A percentile compares a stretch with the other conserved stretches of the same genome.
Conservation (phyloP, 345 rosid species). For the Punica granatum region DNA sequence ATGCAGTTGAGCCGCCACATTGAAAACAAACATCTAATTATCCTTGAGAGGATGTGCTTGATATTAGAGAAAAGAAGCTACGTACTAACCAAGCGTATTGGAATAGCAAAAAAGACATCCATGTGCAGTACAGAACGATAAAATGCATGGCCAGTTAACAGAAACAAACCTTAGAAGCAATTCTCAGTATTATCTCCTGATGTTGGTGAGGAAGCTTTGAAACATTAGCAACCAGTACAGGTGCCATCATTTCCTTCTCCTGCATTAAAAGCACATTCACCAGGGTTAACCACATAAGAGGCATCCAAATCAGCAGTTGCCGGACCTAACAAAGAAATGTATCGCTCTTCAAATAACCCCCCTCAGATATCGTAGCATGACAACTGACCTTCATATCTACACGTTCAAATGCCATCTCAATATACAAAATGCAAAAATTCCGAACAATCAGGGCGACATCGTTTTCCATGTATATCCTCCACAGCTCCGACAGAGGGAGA, state of each 20-base stretch:
- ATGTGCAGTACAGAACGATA: background rate
- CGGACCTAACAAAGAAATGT: background rate
- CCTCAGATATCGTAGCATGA: constrained; percentile 6
- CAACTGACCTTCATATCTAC: constrained; percentile 48
- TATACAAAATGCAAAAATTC: constrained; percentile 79
- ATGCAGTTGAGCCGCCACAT: background rate
- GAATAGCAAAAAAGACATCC: background rate
- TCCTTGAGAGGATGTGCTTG: background rate
- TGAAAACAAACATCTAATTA: background rate
- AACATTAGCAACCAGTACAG: constrained; percentile 50
- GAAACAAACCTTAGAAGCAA: constrained; percentile 48
- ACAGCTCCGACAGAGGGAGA: constrained; percentile 62
- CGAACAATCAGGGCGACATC: constrained; percentile 65
- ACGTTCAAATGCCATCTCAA: constrained; percentile 96
- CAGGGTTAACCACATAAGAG: constrained; percentile 7
- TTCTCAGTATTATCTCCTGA: constrained; percentile 74
- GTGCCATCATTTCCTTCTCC: constrained; percentile 82
- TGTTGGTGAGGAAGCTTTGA: constrained; percentile 77
- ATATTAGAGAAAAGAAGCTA: background rate
- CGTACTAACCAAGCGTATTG: background rate
- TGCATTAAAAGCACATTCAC: constrained; percentile 14
- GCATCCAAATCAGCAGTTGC: constrained; percentile 5
- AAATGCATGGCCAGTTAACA: constrained; percentile 1
- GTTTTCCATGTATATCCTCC: constrained; percentile 55
- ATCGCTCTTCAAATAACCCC: background rate